phyloP scores from a whole-genome alignment of 2,329 filamentous ascomycete genomes.

The Aspergillus sp. region DNA sequence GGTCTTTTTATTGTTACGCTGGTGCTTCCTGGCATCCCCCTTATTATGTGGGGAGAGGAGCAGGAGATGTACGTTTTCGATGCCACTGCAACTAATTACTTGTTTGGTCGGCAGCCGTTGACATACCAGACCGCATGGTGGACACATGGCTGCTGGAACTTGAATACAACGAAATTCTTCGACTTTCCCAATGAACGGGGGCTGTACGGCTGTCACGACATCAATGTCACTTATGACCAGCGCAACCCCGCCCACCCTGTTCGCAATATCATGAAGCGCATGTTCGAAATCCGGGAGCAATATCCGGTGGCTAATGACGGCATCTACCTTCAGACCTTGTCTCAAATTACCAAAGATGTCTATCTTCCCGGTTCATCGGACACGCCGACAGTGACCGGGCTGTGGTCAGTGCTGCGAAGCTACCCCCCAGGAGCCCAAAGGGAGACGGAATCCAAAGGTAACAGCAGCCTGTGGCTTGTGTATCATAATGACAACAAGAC shows the following conservation, averaged over 20 bases:
- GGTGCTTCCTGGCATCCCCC: conserved; percentile 60
- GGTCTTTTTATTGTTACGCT: conserved; percentile 60
- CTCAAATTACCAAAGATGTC: conserved; percentile 55
- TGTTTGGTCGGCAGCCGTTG: conserved; percentile 65
- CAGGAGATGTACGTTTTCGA: conserved; percentile 65
- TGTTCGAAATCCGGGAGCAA: conserved; percentile 59
- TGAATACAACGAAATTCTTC: conserved; percentile 57
- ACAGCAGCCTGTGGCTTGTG: conserved; percentile 49
- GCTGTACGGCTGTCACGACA: conserved; percentile 57
- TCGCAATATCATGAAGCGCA: conserved; percentile 60
- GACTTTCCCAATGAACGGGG: conserved; percentile 58
- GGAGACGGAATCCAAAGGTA: conserved; percentile 35
- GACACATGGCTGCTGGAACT: conserved; percentile 62
- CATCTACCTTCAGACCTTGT: conserved; percentile 55
- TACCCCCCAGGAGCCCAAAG: conserved; percentile 53
- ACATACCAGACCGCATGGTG: conserved; percentile 63
- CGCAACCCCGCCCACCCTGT: conserved; percentile 62
- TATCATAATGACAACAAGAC: conserved; percentile 50
- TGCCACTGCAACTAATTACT: conserved; percentile 63
- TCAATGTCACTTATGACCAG: conserved; percentile 59
- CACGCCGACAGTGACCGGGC: conserved; percentile 55
- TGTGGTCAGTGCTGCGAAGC: conserved; percentile 61
- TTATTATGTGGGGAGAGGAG: conserved; percentile 65
- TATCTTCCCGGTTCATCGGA: conserved; percentile 54
- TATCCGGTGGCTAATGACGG: conserved; percentile 62